Base-by-base conservation (phyloP, 1,139 yeast species). In the Suhomyces ambrosiae region DNA sequence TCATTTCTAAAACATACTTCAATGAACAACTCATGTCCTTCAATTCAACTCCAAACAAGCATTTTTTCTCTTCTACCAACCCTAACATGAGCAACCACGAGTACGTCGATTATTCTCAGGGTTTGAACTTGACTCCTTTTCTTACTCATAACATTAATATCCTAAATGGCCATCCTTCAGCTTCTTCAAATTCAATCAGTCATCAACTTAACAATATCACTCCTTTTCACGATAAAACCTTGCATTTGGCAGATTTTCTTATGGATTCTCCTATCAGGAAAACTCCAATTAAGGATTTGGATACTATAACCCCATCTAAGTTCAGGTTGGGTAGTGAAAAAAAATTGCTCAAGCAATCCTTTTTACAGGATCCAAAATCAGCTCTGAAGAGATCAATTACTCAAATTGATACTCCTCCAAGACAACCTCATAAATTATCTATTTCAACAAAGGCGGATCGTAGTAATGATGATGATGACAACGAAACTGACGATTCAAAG, bases 81-180 rank as follows among this genome's bases (percentile, higher is more conserved):
- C 36, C 44, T 13, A 36, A 35, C 15, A 16, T 30, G 45, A 56
- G 32, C 45, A 49, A 16, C 23, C 37, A 31, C 4, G 50, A 48
- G 10, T 41, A 40, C 32, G 50, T 56, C 22, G 69, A 68, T 30
- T 68, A 67, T 38, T 59, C 63, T 14, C 66, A 63, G 37, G 71
- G 74, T 6, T 54, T 71, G 32, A 71, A 68, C 43, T 55, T 71
- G 40, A 71, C 77, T 4, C 77, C 77, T 3, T 70, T 71, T 40
- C 55, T 70, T 34, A 66, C 68, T 33, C 74, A 69, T 41, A 69
- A 65, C 48, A 47, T 63, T 35, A 65, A 60, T 35, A 52, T 46
- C 27, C 33, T 48, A 32, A 48, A 50, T 14, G 48, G 44, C 1
- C 50, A 44, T 7, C 42, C 48, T 1, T 41, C 49, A 2, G 50